Evolutionary conservation across 345 rosid genomes (phyloP), one percentile per base, ranked within the genome.

Genomic region (Bruguiera parviflora): DNA sequence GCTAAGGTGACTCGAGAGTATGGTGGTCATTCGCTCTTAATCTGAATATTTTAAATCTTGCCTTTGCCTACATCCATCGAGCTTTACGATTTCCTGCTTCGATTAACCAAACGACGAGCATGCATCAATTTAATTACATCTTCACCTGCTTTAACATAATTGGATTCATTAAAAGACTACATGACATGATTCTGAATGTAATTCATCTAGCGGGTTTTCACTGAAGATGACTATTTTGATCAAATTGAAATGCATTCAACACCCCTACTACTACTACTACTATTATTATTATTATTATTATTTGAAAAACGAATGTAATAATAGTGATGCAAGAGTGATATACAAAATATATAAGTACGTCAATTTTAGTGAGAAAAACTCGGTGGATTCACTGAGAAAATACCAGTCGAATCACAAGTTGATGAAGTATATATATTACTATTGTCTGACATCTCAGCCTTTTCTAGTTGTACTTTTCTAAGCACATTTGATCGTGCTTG

Each of bases 51-150:
- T 65, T 11, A 72, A 8, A 57, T 24, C 64, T 64, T 24, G 28
- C 49, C 60, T 32, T 64, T 24, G 28, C 49, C 60, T 32, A 7
- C 51, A 20, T 4, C 24, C 21, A 4, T 60, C 49, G 13, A 10
- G 28, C 75, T 57, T 10, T 43, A 18, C 6, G 10, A 24, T 37
- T 62, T 25, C 63, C 73, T 70, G 73, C n/a, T 58, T 62, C 43
- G 52, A n/a, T 9, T 55, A 15, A 32, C 3, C 53, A 49, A 1
- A 21, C 18, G 22, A 21, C 8, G 47, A 28, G 4, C 8, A 7
- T 1, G 59, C 58, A 52, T 53, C 19, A 13, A 5, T 53, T 9
- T 11, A 21, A 8, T 22, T 62, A 3, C 18, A 33, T 4, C 46
- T 37, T 62, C 28, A 22, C 33, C 22, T 0, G 11, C 28, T 13